A percentile compares a stretch with the other conserved stretches of the same genome.
Conservation (phyloP, 2,329 filamentous ascomycete genomes). For the Fusarium chuoi region DNA sequence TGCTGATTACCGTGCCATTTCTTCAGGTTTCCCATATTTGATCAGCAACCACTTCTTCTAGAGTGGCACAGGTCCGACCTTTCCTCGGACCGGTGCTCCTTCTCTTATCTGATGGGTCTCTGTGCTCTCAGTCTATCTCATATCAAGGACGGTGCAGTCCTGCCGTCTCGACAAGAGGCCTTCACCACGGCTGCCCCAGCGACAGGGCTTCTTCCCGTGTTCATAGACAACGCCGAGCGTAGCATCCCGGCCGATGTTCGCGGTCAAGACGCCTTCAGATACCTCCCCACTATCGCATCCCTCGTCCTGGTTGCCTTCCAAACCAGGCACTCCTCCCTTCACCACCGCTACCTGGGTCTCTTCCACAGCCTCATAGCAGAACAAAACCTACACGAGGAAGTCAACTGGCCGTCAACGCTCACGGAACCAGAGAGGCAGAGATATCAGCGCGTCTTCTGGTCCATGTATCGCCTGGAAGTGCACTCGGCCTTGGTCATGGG, state of each 20-base stretch:
- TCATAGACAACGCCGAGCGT: background rate
- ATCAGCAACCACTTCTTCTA: background rate
- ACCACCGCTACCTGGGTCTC: background rate
- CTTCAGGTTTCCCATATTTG: background rate
- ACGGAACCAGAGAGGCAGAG: background rate
- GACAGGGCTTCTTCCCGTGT: background rate
- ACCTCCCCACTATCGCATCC: background rate
- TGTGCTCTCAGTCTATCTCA: background rate
- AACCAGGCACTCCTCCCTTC: background rate
- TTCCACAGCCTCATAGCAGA: background rate
- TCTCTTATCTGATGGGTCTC: background rate
- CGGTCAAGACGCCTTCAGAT: background rate
- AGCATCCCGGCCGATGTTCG: background rate
- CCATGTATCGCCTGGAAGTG: background rate
- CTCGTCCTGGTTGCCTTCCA: background rate
- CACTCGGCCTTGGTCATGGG: background rate
- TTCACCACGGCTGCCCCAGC: background rate
- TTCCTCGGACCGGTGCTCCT: background rate
- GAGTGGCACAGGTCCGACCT: background rate
- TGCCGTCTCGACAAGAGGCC: background rate
- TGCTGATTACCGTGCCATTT: background rate
- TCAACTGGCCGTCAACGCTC: background rate
- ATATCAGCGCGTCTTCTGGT: background rate
- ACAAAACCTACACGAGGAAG: background rate
- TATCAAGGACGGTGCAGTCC: background rate